A percentile compares a stretch with the other conserved stretches of the same genome.
These are phyloP conservation scores for Pichia gijzeniarum DNA, from an alignment of 805 yeast genomes.

Conservation along the genomic window DNA sequence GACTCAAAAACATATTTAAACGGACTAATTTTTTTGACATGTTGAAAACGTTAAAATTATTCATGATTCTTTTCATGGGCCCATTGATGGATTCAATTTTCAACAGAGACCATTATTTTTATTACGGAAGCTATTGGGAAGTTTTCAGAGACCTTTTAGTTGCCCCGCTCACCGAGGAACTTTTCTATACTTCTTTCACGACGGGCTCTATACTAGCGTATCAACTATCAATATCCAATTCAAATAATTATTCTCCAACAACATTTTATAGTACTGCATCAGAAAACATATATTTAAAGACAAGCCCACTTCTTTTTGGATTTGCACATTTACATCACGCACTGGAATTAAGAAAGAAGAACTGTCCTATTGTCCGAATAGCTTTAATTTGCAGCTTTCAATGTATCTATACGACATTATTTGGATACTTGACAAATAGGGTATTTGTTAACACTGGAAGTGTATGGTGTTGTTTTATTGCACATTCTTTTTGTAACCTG, in stretches of 20 bases:
- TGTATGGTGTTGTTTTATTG: constrained; percentile 49
- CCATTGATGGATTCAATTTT: constrained; percentile 29
- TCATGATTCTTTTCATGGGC: constrained; percentile 29
- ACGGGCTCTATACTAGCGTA: constrained; percentile 14
- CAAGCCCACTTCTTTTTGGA: constrained; percentile 64
- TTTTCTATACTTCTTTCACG: constrained; percentile 50
- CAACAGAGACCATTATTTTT: background rate
- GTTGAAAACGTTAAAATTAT: constrained; percentile 15
- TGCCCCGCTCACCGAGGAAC: constrained; percentile 78
- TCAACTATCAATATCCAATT: constrained; percentile 9
- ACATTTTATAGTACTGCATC: constrained; percentile 1
- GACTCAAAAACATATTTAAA: constrained; percentile 12
- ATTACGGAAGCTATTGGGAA: constrained; percentile 2
- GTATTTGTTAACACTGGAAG: constrained; percentile 46
- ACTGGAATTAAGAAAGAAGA: constrained; percentile 34
- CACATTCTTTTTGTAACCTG: constrained; percentile 63
- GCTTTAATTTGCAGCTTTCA: constrained; percentile 42
- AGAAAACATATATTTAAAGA: constrained; percentile 9
- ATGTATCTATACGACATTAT: constrained; percentile 55
- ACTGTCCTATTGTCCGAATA: constrained; percentile 27
- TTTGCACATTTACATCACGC: constrained; percentile 78
- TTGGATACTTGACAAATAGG: constrained; percentile 62
- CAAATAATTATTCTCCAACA: constrained; percentile 4
- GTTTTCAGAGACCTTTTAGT: constrained; percentile 47
- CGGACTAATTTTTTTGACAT: background rate